These are phyloP conservation scores for Cucumis melo DNA, from an alignment of 306 rosid genomes.

Conservation along the genomic window DNA sequence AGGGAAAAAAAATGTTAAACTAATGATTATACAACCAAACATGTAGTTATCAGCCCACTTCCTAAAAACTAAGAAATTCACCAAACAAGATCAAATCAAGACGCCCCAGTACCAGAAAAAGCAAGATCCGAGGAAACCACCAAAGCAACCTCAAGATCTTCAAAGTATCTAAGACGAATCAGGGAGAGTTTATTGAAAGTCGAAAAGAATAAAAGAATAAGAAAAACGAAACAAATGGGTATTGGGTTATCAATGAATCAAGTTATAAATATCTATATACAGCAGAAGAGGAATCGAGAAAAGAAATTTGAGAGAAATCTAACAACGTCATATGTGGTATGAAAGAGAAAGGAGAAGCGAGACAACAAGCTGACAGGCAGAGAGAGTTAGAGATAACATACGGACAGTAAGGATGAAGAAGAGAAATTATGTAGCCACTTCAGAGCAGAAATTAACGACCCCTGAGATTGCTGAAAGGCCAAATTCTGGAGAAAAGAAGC, in stretches of 20 bases:
- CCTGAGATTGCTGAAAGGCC: slow-evolving; percentile 5
- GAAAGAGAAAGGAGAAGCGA: neutral
- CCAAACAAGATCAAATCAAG: neutral
- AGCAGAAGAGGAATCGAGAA: neutral
- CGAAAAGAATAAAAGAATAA: neutral
- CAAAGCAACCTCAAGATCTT: slow-evolving; percentile 1
- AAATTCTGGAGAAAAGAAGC: neutral
- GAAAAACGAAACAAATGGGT: neutral
- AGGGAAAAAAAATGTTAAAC: neutral
- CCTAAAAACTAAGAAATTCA: neutral
- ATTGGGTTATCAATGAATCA: neutral
- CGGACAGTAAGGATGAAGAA: neutral
- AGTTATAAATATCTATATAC: neutral
- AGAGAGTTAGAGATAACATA: neutral
- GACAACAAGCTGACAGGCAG: neutral
- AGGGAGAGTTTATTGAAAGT: neutral
- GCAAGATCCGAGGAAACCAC: neutral
- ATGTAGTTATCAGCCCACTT: neutral
- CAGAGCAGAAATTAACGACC: neutral
- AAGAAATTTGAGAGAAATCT: neutral
- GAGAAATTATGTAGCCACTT: neutral
- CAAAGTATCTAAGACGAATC: neutral
- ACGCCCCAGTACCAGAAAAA: neutral
- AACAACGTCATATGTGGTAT: neutral
- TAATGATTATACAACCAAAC: neutral